These are phyloP conservation scores for Daphne laureola DNA, from an alignment of 441 rosid genomes.

Conservation along the genomic window DNA sequence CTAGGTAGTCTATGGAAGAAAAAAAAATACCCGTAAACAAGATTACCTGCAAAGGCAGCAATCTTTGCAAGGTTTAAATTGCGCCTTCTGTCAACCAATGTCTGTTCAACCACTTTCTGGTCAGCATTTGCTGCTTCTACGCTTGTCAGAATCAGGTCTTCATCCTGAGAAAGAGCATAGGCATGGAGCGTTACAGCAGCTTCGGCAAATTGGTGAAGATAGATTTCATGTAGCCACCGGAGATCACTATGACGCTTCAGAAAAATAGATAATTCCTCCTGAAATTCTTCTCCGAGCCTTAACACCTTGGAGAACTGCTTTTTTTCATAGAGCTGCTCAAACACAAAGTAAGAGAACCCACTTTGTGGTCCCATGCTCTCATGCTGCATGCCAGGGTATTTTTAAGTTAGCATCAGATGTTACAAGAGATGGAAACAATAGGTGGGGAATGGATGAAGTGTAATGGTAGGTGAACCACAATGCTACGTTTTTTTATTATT, in stretches of 20 bases:
- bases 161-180: slow-evolving; percentile 68
- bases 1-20: neutral
- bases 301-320: slow-evolving; percentile 72
- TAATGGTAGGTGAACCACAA: no score
- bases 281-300: slow-evolving; percentile 96
- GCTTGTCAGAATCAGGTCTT: slow-evolving; percentile 24
- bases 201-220: slow-evolving; percentile 74
- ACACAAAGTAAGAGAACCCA: slow-evolving; percentile 91
- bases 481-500: no score
- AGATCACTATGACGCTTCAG: slow-evolving; percentile 58
- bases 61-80: slow-evolving; percentile 82
- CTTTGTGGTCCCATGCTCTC: slow-evolving; percentile 88
- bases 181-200: slow-evolving; percentile 83
- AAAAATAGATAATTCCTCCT: slow-evolving; percentile 62
- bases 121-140: slow-evolving; percentile 37
- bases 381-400: slow-evolving; percentile 38
- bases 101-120: slow-evolving; percentile 25
- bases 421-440: neutral
- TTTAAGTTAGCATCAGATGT: slow-evolving; percentile 1
- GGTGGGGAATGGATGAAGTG: no score
- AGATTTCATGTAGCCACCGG: slow-evolving; percentile 84
- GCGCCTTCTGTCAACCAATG: slow-evolving; percentile 66
- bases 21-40: neutral
- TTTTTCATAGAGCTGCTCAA: slow-evolving; percentile 55
- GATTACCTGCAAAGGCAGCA: slow-evolving; percentile 69